These are phyloP conservation scores for Blastocystis sp. DNA, from an alignment of 352 stramenopile genomes.

Conservation along the genomic window DNA sequence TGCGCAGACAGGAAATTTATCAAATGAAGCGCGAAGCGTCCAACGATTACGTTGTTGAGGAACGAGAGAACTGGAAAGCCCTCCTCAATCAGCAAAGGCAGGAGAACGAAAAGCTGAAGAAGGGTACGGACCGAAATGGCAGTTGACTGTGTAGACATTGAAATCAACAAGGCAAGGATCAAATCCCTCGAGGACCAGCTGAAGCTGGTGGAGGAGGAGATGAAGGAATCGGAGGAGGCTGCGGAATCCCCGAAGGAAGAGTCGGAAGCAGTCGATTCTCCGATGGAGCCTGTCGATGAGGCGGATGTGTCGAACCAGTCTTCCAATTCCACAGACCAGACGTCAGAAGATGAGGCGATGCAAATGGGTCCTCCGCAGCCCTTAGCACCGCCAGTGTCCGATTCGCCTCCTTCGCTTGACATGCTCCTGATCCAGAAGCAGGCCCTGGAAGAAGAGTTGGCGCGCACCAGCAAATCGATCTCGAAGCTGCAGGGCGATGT, in stretches of 20 bases:
- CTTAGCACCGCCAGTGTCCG: background rate
- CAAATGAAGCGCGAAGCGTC: conserved; percentile 51
- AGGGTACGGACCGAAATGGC: conserved; percentile 2
- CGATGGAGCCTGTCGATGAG: background rate
- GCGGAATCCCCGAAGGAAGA: background rate
- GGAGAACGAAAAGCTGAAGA: conserved; percentile 50
- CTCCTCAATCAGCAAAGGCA: conserved; percentile 53
- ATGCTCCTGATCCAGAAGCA: background rate
- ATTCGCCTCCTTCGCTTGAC: background rate
- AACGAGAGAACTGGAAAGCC: conserved; percentile 68
- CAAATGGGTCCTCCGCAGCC: conserved; percentile 48
- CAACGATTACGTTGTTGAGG: conserved; percentile 49
- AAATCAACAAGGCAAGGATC: conserved; percentile 31
- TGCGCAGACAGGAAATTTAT: conserved; percentile 47
- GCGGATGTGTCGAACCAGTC: background rate
- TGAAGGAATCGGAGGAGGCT: background rate
- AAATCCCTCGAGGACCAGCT: conserved; percentile 43
- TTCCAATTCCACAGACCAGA: background rate
- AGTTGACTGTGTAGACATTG: conserved; percentile 17
- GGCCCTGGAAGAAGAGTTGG: conserved; percentile 41
- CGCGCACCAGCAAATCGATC: background rate
- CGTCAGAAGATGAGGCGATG: background rate
- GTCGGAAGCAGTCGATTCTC: background rate
- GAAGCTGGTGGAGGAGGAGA: conserved; percentile 9
- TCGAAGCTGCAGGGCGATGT: background rate